Base-by-base conservation (phyloP, 148 eudicot species). In the Chenopodium formosanum region DNA sequence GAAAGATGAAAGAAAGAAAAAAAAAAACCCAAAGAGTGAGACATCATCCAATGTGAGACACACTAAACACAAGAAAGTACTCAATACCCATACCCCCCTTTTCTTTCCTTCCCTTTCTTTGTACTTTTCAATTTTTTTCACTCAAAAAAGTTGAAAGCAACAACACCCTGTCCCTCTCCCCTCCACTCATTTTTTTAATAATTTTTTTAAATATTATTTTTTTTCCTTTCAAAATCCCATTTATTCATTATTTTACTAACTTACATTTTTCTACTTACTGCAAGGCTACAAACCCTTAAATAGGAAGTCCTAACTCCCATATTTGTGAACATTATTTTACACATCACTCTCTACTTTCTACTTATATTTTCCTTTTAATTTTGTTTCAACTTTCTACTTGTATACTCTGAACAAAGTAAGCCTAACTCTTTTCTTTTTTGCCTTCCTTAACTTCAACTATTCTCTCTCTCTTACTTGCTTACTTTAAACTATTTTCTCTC, bases 71-170 rank as follows among this genome's bases (percentile, higher is more conserved):
- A 82, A 82, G 63, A 84, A 78, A 85, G 82, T 77, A 71, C 79
- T 74, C 77, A 46, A 73, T 25, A 48, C 85, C 81, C 22, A 56
- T 56, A 56, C 62, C 22, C 62, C 16, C 53, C 14, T 17, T 56
- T 56, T 13, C 4, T 64, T 56, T 71, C 76, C 80, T 72, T 52
- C 64, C 40, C 78, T 83, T 74, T 58, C 75, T 82, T 20, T 80
- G 80, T 83, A 68, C 85, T 82, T 85, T 69, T 80, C 75, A 40
- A 70, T 74, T 79, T 56, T 56, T 56, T 81, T 82, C 76, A 82
- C 84, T 46, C 70, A 77, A 73, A 72, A 85, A 85, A 66, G 85
- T 78, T 88, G 88, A 85, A 78, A 88, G 81, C 86, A 85, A 85
- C 86, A 56, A 81, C 86, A 81, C 86, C 68, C 85, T 83, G 85